Evolutionary conservation across 768 basidiomycete genomes (phyloP).

Genomic region (Cyclocybe aegerita): DNA sequence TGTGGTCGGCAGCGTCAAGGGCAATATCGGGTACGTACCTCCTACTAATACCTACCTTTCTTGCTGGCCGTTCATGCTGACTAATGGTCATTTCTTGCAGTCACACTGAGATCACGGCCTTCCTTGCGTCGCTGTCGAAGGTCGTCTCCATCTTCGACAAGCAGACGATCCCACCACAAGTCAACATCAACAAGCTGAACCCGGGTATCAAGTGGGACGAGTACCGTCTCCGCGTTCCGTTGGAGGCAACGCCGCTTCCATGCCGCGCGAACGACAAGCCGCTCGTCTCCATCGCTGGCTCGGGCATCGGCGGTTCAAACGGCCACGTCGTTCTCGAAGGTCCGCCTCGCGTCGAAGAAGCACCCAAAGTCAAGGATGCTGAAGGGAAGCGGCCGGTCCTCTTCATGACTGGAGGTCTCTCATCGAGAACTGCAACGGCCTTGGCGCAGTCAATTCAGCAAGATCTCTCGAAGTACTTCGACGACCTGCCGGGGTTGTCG

Average conservation of each 20-base stretch:
- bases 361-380: not conserved
- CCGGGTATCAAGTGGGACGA: slow-evolving; percentile 38
- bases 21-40: slow-evolving; percentile 51
- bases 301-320: slow-evolving; percentile 45
- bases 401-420: slow-evolving; percentile 34
- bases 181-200: slow-evolving; percentile 34
- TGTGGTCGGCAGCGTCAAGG: slow-evolving; percentile 43
- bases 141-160: slow-evolving; percentile 37
- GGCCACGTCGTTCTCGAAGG: slow-evolving; percentile 40
- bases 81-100: no score
- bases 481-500: slow-evolving; percentile 11
- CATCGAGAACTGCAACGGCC: slow-evolving; percentile 21
- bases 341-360: slow-evolving; percentile 19
- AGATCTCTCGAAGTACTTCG: slow-evolving; percentile 1
- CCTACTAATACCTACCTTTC: no score
- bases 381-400: slow-evolving; percentile 22
- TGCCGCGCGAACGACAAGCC: slow-evolving; percentile 19
- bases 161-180: slow-evolving; percentile 37
- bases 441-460: slow-evolving; percentile 7
- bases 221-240: slow-evolving; percentile 34
- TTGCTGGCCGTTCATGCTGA: no score
- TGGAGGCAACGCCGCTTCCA: slow-evolving; percentile 24
- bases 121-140: slow-evolving; percentile 44
- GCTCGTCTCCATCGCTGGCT: slow-evolving; percentile 40
- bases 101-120: slow-evolving; percentile 41